Conservation (phyloP, 1,284 basidiomycete species). For the Sporisorium exsertum region DNA sequence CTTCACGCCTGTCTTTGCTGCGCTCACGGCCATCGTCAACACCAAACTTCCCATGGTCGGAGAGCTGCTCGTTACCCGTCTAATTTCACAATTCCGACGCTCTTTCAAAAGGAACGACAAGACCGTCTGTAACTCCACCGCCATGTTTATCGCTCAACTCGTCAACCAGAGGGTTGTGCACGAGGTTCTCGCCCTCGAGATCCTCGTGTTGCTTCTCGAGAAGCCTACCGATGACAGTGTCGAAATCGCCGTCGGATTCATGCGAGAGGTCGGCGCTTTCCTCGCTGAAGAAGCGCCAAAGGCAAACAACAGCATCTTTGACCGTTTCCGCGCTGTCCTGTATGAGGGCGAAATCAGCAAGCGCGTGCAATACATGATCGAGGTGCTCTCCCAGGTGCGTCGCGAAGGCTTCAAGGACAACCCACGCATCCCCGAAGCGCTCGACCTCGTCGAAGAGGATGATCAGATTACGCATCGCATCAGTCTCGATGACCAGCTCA, state of each 20-base stretch:
- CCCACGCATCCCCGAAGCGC: conserved; percentile 87
- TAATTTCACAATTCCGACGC: conserved; percentile 93
- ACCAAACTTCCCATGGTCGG: conserved; percentile 97
- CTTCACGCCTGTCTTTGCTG: conserved; percentile 96
- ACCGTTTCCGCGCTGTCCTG: conserved; percentile 93
- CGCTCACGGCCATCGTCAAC: conserved; percentile 93
- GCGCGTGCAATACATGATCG: conserved; percentile 99
- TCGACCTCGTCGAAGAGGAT: conserved; percentile 97
- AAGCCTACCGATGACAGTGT: conserved; percentile 97
- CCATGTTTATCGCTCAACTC: conserved; percentile 95
- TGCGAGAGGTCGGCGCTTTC: conserved; percentile 95
- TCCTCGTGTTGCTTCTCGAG: conserved; percentile 91
- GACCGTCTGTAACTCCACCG: conserved; percentile 92
- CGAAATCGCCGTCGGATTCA: conserved; percentile 97
- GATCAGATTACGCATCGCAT: conserved; percentile 91
- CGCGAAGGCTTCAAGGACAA: conserved; percentile 99
- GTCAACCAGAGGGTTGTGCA: conserved; percentile 95
- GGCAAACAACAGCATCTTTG: conserved; percentile 91
- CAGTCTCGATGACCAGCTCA: conserved; percentile 89
- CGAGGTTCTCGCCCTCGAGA: conserved; percentile 93
- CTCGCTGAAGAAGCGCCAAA: conserved; percentile 92
- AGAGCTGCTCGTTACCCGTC: conserved; percentile 85
- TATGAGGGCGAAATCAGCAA: conserved; percentile 96
- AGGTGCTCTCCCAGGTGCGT: conserved; percentile 80
- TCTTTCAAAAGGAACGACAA: conserved; percentile 98